These are phyloP conservation scores for Bisporella sp. DNA, from an alignment of 2,329 filamentous ascomycete genomes.

Conservation along the genomic window DNA sequence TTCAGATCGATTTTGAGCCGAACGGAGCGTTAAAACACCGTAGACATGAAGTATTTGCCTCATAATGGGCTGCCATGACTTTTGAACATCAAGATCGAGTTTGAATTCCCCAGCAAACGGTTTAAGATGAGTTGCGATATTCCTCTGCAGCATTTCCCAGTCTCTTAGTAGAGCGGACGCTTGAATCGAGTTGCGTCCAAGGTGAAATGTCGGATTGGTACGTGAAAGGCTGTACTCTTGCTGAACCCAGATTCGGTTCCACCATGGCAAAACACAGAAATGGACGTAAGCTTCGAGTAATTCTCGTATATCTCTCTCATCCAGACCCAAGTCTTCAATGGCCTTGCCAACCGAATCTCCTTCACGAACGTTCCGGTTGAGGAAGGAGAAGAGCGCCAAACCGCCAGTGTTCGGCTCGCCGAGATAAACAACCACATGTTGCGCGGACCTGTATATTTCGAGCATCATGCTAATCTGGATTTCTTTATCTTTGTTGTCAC, in stretches of 20 bases:
- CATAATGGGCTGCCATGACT: constrained; percentile 1
- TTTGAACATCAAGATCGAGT: neutral
- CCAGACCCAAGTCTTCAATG: neutral
- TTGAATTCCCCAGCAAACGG: neutral
- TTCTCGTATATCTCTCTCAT: constrained; percentile 1
- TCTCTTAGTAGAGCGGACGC: constrained; percentile 1
- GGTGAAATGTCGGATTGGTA: neutral
- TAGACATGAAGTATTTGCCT: constrained; percentile 1
- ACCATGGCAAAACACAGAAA: neutral
- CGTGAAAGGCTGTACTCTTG: constrained; percentile 1
- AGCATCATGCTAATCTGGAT: neutral
- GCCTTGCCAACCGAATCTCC: neutral
- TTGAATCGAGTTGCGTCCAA: neutral
- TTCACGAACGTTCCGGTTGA: constrained; percentile 1
- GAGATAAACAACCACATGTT: neutral
- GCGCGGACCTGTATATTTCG: neutral
- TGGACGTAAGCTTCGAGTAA: neutral
- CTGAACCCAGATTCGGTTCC: neutral
- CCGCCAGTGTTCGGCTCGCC: constrained; percentile 1
- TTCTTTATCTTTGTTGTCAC: constrained; percentile 1
- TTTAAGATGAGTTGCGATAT: neutral
- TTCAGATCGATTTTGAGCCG: constrained; percentile 1
- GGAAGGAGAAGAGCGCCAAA: constrained; percentile 1
- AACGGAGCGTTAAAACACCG: constrained; percentile 1
- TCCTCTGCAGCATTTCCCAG: neutral